phyloP scores from a whole-genome alignment of 805 yeast species.

The Kluyveromyces siamensis region DNA sequence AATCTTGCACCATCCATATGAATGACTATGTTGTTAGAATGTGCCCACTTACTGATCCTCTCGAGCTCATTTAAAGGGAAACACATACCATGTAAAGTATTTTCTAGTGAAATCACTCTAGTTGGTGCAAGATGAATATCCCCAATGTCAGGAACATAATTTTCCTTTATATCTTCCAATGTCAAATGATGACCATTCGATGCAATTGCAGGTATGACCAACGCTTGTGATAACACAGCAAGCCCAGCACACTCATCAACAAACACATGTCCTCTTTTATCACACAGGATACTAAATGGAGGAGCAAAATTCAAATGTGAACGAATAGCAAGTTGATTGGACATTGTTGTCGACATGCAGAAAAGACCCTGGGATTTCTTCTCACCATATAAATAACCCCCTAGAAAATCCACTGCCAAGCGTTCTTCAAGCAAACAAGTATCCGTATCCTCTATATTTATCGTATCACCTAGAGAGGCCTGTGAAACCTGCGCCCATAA shows the following conservation, averaged over 20 bases:
- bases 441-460: slow-evolving; percentile 60
- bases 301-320: slow-evolving; percentile 56
- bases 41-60: slow-evolving; percentile 55
- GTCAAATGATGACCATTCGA: slow-evolving; percentile 59
- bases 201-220: slow-evolving; percentile 69
- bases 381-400: slow-evolving; percentile 1
- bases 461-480: slow-evolving; percentile 67
- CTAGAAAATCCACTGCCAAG: slow-evolving; percentile 42
- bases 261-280: slow-evolving; percentile 67
- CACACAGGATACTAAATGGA: slow-evolving; percentile 71
- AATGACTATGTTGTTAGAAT: slow-evolving; percentile 40
- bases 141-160: slow-evolving; percentile 50
- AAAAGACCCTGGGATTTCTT: slow-evolving; percentile 66
- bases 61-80: slow-evolving; percentile 62
- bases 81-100: slow-evolving; percentile 67
- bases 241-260: slow-evolving; percentile 75
- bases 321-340: slow-evolving; percentile 71
- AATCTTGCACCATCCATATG: slow-evolving; percentile 82
- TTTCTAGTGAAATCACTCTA: slow-evolving; percentile 63
- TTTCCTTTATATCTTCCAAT: slow-evolving; percentile 53
- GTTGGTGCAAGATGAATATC: slow-evolving; percentile 79
- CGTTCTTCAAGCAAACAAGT: slow-evolving; percentile 48
- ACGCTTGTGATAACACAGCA: slow-evolving; percentile 71
- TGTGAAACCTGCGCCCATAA: slow-evolving; percentile 46
- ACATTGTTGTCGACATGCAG: slow-evolving; percentile 73